phyloP scores from a whole-genome alignment of 345 rosid genomes.

The Gynandropsis gynandra region DNA sequence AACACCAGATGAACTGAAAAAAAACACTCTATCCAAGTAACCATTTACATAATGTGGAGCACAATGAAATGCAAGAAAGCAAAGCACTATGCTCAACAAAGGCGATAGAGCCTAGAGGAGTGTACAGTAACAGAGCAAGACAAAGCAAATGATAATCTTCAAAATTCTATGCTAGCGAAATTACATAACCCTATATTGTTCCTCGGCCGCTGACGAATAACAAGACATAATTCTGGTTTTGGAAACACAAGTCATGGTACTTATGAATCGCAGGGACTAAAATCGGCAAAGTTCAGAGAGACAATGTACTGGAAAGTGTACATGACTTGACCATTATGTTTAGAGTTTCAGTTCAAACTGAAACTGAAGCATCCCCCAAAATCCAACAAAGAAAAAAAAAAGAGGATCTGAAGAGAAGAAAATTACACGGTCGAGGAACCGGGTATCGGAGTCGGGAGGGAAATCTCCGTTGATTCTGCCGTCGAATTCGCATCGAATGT shows the following conservation, averaged over 20 bases:
- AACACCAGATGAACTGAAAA: conserved; percentile 4
- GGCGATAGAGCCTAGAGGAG: no score
- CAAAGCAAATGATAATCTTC: no score
- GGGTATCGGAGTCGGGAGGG: conserved; percentile 53
- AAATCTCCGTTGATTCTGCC: conserved; percentile 48
- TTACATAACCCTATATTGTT: no score
- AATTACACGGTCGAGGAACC: conserved; percentile 71
- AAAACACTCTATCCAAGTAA: no score
- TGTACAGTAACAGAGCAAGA: no score
- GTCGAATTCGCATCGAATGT: conserved; percentile 45
- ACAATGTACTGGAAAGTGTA: background rate
- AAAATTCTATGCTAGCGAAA: no score
- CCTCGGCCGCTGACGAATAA: no score
- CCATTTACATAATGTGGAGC: no score
- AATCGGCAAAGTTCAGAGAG: background rate
- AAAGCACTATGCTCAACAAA: no score
- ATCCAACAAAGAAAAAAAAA: no score
- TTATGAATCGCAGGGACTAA: background rate
- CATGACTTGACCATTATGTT: background rate
- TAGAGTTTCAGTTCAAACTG: background rate
- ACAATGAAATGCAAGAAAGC: no score
- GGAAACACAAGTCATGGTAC: background rate
- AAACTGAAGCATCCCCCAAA: background rate
- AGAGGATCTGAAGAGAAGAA: background rate
- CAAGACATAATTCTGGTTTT: no score